These are phyloP conservation scores for Creolimax fragrantissima DNA, from an alignment of 78 protist species.

Conservation along the genomic window DNA sequence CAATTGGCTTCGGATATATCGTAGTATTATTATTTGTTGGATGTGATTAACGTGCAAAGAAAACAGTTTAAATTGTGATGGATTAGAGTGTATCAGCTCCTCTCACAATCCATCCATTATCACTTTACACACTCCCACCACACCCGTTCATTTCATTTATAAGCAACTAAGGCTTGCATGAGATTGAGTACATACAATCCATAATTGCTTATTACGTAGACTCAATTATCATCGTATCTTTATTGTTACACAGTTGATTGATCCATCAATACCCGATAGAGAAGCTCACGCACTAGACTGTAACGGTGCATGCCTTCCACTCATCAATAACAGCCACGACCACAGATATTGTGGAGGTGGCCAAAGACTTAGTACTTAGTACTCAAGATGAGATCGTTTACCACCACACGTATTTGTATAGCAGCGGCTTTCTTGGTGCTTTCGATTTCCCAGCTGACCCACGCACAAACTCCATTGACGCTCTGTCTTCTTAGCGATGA, in stretches of 20 bases:
- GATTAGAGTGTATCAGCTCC: not conserved
- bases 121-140: not conserved
- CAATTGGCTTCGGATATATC: too few species aligned
- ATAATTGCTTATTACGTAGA: not conserved
- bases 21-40: too few species aligned
- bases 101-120: not conserved
- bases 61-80: not conserved
- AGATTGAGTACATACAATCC: not conserved
- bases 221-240: not conserved
- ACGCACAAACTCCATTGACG: too few species aligned
- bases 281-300: too few species aligned
- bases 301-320: not conserved
- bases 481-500: not conserved
- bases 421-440: too few species aligned
- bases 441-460: too few species aligned
- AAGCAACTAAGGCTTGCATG: not conserved
- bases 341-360: not conserved
- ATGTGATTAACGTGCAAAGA: too few species aligned
- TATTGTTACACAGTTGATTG: not conserved
- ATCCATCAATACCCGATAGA: not conserved
- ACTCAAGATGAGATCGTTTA: not conserved
- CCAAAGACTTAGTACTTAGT: not conserved
- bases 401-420: too few species aligned
- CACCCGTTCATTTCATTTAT: not conserved
- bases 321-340: not conserved